Percentiles rank a stretch among this genome's conserved stretches.
Evolutionary conservation across 1,284 basidiomycete species (phyloP).

Genomic region (Termitomyces sp.): DNA sequence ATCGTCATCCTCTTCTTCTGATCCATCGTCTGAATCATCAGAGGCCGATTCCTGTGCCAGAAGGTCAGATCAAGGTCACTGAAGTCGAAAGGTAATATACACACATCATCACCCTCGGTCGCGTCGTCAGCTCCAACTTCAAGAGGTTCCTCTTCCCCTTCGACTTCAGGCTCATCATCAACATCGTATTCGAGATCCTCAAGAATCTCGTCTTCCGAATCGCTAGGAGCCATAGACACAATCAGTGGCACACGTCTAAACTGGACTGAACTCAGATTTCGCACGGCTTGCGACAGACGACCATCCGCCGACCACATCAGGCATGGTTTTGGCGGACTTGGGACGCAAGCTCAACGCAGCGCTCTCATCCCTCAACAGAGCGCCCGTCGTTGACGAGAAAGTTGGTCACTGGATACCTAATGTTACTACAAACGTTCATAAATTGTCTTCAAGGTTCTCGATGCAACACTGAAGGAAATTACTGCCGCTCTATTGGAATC

Average conservation of each 20-base stretch:
- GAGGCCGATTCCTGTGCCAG: constrained; percentile 38
- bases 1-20: constrained; percentile 45
- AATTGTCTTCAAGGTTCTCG: constrained; percentile 60
- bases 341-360: constrained; percentile 93
- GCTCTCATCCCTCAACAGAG: constrained; percentile 84
- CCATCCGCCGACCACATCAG: constrained; percentile 20
- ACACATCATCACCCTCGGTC: constrained; percentile 59
- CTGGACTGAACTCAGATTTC: constrained; percentile 8
- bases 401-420: constrained; percentile 33
- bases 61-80: constrained; percentile 6
- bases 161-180: constrained; percentile 32
- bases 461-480: constrained; percentile 92
- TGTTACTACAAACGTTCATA: constrained; percentile 14
- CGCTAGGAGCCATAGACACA: constrained; percentile 46
- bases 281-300: constrained; percentile 17
- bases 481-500: constrained; percentile 92
- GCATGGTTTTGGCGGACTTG: constrained; percentile 95
- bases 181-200: constrained; percentile 53
- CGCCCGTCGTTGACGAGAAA: constrained; percentile 86
- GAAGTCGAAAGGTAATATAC: constrained; percentile 19
- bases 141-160: constrained; percentile 38
- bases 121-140: constrained; percentile 50
- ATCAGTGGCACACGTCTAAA: background rate
- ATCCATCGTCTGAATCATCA: constrained; percentile 56
- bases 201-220: constrained; percentile 60